Conservation (phyloP, 2,329 filamentous ascomycete species). For the Aspergillus unguis region DNA sequence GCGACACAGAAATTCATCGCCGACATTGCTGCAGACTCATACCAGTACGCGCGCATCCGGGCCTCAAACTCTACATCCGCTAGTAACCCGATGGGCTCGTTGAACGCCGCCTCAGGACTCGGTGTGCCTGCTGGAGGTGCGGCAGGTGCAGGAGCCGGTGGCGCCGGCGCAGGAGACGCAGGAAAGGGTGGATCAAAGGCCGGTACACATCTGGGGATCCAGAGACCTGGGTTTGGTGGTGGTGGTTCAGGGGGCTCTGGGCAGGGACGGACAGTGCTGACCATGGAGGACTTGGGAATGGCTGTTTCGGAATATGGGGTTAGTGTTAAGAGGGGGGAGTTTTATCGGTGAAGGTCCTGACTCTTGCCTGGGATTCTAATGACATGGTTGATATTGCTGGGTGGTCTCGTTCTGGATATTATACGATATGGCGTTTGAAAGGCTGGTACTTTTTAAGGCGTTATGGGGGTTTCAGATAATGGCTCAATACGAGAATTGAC, state of each 20-base stretch:
- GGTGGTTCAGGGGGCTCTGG: constrained; percentile 78
- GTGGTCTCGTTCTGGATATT: background rate
- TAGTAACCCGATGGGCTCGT: constrained; percentile 86
- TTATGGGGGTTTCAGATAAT: background rate
- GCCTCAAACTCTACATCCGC: constrained; percentile 82
- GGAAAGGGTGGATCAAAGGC: constrained; percentile 42
- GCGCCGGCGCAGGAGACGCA: constrained; percentile 23
- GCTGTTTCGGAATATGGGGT: constrained; percentile 96
- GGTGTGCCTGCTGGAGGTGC: constrained; percentile 50
- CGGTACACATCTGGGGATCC: constrained; percentile 64
- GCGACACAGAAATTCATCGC: constrained; percentile 99
- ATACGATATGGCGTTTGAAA: background rate
- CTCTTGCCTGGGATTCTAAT: background rate
- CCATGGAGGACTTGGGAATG: constrained; percentile 98
- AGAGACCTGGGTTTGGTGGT: constrained; percentile 77
- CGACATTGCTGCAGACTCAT: constrained; percentile 94
- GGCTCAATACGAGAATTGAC: background rate
- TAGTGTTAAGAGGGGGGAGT: constrained; percentile 95
- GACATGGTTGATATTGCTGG: background rate
- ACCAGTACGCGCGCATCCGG: constrained; percentile 94
- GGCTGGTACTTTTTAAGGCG: background rate
- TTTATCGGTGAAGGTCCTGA: constrained; percentile 64
- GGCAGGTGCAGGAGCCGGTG: constrained; percentile 47
- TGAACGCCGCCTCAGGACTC: constrained; percentile 64
- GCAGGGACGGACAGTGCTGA: constrained; percentile 88